Conservation (phyloP, 2,329 filamentous ascomycete species). For the Ophioceras dolichostomum region DNA sequence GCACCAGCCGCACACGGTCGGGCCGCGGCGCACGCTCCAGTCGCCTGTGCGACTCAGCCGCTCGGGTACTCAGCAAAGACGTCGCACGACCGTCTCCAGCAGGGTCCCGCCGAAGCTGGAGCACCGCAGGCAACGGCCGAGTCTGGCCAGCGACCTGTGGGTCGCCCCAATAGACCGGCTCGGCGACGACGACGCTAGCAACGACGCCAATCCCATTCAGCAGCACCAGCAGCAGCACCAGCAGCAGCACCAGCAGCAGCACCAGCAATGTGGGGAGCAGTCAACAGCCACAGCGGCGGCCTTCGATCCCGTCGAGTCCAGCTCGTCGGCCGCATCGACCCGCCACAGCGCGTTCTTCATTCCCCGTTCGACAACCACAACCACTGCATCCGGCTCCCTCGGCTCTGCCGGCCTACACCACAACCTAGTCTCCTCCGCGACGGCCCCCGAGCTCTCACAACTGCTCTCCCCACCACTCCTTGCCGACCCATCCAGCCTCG, state of each 20-base stretch:
- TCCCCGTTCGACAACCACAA: constrained; percentile 25
- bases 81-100: constrained; percentile 22
- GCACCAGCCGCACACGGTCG: constrained; percentile 35
- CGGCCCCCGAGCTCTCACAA: too few species aligned
- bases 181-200: constrained; percentile 26
- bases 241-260: too few species aligned
- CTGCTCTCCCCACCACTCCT: neutral
- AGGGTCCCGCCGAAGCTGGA: constrained; percentile 38
- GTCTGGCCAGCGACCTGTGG: constrained; percentile 42
- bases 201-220: neutral
- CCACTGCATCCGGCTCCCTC: too few species aligned
- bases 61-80: constrained; percentile 36
- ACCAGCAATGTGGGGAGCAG: too few species aligned
- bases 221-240: too few species aligned
- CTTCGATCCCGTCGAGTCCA: constrained; percentile 14
- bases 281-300: too few species aligned
- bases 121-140: constrained; percentile 25
- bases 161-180: too few species aligned
- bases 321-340: constrained; percentile 19
- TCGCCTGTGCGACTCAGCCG: constrained; percentile 43
- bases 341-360: constrained; percentile 25
- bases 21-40: constrained; percentile 34
- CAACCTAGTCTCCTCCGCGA: too few species aligned
- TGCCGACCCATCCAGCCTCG: too few species aligned
- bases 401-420: too few species aligned